Evolutionary conservation across 306 rosid species (phyloP).

Genomic region (Vigna nakashimae): DNA sequence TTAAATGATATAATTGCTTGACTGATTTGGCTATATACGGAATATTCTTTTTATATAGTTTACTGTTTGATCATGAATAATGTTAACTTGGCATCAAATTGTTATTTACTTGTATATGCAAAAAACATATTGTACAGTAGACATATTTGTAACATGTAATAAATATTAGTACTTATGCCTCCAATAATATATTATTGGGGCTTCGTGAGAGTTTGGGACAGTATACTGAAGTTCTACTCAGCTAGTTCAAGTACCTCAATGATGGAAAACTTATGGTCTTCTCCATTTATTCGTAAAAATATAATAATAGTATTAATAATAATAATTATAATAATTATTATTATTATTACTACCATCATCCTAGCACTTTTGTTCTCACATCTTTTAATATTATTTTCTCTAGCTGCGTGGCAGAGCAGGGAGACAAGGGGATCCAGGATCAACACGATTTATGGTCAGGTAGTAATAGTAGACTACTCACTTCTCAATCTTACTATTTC

Average conservation of each 20-base stretch:
- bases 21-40: constrained; percentile 4
- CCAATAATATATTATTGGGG: constrained; percentile 24
- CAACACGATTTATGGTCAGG: constrained; percentile 99
- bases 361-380: constrained; percentile 18
- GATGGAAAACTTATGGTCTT: constrained; percentile 24
- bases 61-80: not conserved
- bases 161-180: not conserved
- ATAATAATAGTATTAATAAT: not conserved
- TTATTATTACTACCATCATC: not conserved
- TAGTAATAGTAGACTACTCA: constrained; percentile 54
- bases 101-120: constrained; percentile 15
- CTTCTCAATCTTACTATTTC: constrained; percentile 30
- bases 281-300: constrained; percentile 6
- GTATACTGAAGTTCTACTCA: constrained; percentile 16
- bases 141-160: not conserved
- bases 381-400: constrained; percentile 45
- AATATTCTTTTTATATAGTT: not conserved
- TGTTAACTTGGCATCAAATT: constrained; percentile 29
- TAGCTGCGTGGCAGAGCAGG: constrained; percentile 99
- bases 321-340: not conserved
- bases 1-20: not conserved
- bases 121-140: not conserved
- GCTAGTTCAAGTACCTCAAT: constrained; percentile 3
- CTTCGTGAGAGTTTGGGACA: constrained; percentile 14
- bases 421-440: constrained; percentile 99